Conservation (phyloP, 2,329 filamentous ascomycete species). For the Penicillium crustosum region DNA sequence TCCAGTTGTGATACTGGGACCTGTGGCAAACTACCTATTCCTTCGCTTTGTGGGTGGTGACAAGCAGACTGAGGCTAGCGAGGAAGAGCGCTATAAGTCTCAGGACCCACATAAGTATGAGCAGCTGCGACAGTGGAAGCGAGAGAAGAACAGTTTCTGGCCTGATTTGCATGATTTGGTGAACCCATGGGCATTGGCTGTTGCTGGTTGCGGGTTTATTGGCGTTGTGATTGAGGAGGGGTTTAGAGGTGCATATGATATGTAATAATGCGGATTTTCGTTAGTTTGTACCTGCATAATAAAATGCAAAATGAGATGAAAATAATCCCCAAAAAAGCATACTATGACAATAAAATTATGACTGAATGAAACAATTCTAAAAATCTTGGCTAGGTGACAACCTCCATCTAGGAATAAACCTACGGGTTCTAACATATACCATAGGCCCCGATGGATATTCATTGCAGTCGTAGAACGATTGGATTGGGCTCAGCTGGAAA, state of each 20-base stretch:
- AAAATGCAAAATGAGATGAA: not conserved
- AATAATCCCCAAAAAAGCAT: too few relatives aligned
- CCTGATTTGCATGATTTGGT: slow-evolving; percentile 50
- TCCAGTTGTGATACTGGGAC: slow-evolving; percentile 56
- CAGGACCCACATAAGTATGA: slow-evolving; percentile 53
- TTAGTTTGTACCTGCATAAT: too few relatives aligned
- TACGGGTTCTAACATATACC: not conserved
- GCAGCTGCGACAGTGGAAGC: slow-evolving; percentile 54
- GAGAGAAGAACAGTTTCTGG: slow-evolving; percentile 62
- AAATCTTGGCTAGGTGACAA: not conserved
- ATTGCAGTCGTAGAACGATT: not conserved
- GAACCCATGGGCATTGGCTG: slow-evolving; percentile 59
- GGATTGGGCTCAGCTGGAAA: not conserved
- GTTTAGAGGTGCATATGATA: slow-evolving; percentile 14
- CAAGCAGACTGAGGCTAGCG: slow-evolving; percentile 54
- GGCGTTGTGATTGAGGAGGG: slow-evolving; percentile 51
- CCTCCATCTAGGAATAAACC: too few relatives aligned
- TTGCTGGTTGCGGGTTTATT: slow-evolving; percentile 52
- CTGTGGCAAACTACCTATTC: slow-evolving; percentile 59
- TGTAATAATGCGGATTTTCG: not conserved
- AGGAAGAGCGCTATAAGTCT: slow-evolving; percentile 54
- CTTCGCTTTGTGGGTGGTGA: slow-evolving; percentile 59
- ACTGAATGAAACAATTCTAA: not conserved
- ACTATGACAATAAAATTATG: not conserved
- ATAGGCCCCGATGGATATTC: not conserved